Base-by-base conservation (phyloP, 1,139 yeast species). In the Nakaseomyces sp. region DNA sequence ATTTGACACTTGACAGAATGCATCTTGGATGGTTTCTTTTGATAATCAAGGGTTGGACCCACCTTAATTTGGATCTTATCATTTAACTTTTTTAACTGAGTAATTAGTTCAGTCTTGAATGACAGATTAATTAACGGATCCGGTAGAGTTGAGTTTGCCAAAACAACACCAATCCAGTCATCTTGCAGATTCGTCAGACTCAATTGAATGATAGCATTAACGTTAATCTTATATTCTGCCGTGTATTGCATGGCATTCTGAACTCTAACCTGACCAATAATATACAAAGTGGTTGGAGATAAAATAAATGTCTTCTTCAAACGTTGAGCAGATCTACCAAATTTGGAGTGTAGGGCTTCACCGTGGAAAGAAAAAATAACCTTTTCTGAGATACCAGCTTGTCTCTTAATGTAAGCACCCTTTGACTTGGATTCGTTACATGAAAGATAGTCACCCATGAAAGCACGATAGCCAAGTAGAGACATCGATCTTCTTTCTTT, bases 401-500 rank as follows among this genome's bases (percentile, higher is more conserved):
- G 80, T 45, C 73, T 74, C 49, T 74, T 70, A 43, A 83, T 66
- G 57, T 81, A 88, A 10, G 79, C 76, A 35, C 96, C 96, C 26
- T 74, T 75, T 0, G 91, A 85, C 33, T 77, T 71, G 28, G 74
- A 65, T 53, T 81, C 85, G 64, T 87, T 86, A 58, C 96, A 85
- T 10, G 80, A 88, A 51, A 93, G 69, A 57, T 93, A 93, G 63
- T 93, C 99, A 9, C 98, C 98, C 81, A 83, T 76, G 55, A 77
- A 93, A 13, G 94, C 81, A 55, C 99, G 76, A 43, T 83, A 84
- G 0, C 97, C 97, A 43, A 88, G 67, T 64, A 93, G 70, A 29
- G 95, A 85, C 73, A 88, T 74, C 45, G 93, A 69, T 56, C 98
- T 79, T 65, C 99, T 85, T 63, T 93, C 94, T 61, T 93, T 93